A percentile compares a stretch with the other conserved stretches of the same genome.
Conservation (phyloP, 2,329 filamentous ascomycete genomes). For the Xylariomycetidae sp. region DNA sequence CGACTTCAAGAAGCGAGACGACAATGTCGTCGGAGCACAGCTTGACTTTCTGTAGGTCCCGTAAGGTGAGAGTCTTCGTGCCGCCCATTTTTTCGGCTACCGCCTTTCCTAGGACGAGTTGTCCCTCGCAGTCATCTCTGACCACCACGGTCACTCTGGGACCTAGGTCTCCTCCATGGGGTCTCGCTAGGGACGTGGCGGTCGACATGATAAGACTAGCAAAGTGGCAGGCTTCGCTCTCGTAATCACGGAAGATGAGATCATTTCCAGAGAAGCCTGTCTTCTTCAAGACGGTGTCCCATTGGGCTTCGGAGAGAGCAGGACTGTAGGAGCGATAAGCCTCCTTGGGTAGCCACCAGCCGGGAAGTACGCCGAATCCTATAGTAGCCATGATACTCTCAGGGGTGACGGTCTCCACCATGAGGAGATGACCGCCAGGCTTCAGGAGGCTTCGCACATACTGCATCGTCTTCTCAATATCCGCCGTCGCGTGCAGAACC, state of each 20-base stretch:
- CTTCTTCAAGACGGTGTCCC: constrained; percentile 12
- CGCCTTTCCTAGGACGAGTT: neutral
- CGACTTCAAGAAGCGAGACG: neutral
- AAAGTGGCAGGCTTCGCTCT: constrained; percentile 13
- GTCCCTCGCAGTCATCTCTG: neutral
- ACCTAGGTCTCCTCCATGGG: neutral
- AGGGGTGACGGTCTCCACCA: constrained; percentile 11
- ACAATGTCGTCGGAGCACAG: neutral
- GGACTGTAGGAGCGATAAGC: constrained; percentile 6
- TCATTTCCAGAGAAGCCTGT: constrained; percentile 22
- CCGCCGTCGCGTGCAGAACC: constrained; percentile 13
- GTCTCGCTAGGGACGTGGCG: too few species aligned
- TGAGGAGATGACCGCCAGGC: constrained; percentile 10
- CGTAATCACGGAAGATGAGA: constrained; percentile 16
- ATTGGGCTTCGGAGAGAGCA: constrained; percentile 10
- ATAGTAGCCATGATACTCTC: constrained; percentile 18
- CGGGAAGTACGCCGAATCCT: constrained; percentile 14
- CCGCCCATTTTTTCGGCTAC: neutral
- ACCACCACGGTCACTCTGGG: neutral
- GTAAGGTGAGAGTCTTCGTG: neutral
- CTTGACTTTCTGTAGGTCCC: neutral
- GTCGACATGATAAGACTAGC: constrained; percentile 21
- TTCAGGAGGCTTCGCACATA: constrained; percentile 11
- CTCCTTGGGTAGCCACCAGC: constrained; percentile 16
- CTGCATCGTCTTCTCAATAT: constrained; percentile 9